Percentiles rank a stretch among this genome's conserved stretches.
Conservation (phyloP, 1,284 basidiomycete species). For the Rhodotorula sp. region DNA sequence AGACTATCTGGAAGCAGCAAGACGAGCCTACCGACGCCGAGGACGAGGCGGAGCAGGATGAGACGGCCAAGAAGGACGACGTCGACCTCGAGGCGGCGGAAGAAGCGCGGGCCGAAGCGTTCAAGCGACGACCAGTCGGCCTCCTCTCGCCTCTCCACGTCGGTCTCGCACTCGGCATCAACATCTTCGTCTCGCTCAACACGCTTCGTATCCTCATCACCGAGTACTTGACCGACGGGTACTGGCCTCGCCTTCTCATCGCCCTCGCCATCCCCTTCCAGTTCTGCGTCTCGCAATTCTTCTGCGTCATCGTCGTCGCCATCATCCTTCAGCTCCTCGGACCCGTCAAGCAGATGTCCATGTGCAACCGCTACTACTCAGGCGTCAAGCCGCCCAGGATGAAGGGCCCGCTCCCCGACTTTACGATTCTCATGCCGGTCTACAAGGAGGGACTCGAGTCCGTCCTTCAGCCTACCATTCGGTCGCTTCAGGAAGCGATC, state of each 20-base stretch:
- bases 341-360: slow-evolving; percentile 19
- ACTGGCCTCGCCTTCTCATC: slow-evolving; percentile 63
- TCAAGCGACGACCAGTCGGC: slow-evolving; percentile 17
- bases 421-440: slow-evolving; percentile 52
- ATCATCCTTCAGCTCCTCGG: slow-evolving; percentile 23
- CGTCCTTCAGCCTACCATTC: slow-evolving; percentile 64
- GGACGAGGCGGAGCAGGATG: not conserved
- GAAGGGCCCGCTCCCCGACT: slow-evolving; percentile 19
- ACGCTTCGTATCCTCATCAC: slow-evolving; percentile 54
- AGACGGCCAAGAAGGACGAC: not conserved
- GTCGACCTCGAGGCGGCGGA: not conserved
- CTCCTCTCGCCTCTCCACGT: slow-evolving; percentile 22
- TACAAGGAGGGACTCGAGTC: slow-evolving; percentile 49
- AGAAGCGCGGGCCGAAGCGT: not conserved
- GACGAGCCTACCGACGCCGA: not conserved
- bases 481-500: slow-evolving; percentile 78
- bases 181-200: slow-evolving; percentile 16
- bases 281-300: slow-evolving; percentile 59
- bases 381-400: slow-evolving; percentile 17
- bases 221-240: slow-evolving; percentile 66
- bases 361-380: slow-evolving; percentile 23
- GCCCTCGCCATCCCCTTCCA: slow-evolving; percentile 64
- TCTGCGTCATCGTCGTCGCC: slow-evolving; percentile 51
- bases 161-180: slow-evolving; percentile 29
- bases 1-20: slow-evolving; percentile 25